Evolutionary conservation across 2,329 filamentous ascomycete genomes (phyloP), one percentile per base, ranked within the genome.

Genomic region (Penicillium sp.): DNA sequence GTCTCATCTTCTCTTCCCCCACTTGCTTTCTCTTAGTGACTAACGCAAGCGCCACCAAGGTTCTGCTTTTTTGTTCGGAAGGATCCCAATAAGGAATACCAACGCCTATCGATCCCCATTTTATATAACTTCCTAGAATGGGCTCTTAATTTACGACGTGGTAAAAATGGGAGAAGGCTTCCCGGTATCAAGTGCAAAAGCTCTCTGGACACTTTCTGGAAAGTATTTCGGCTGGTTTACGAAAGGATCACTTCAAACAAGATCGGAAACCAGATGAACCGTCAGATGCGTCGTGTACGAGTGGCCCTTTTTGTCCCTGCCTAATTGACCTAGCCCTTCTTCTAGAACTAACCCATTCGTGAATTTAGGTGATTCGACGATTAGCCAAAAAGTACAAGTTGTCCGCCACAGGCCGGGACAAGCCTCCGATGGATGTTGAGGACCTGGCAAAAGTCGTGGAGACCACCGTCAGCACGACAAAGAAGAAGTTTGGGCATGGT

Each of bases 361-460:
- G 29, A 40, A 29, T 50, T 39, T 50, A 59, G 58, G 49, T 60
- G 9, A 56, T 62, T 34, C 54, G 52, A 31, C 30, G 38, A 18
- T 47, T 64, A n/a, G 55, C 54, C 3, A 48, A 54, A 31, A 56
- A 63, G 47, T 49, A 60, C 18, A 52, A 56, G n/a, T 41, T 62
- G 13, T 54, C 48, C 30, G 35, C 3, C 2, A 34, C 54, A 38
- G 50, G 47, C 29, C 34, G 41, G 10, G 49, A 58, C 19, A 61
- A 61, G 35, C 39, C 47, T 25, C 46, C 50, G 10, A 59, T 60
- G 30, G 42, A 51, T 49, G 36, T 64, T 4, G 37, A 59, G 36
- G 57, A 57, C 44, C 31, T 63, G 5, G 45, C 52, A 7, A 47
- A 51, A 29, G 48, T 55, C 2, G 45, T 51, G 16, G 46, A 60